Conservation (phyloP, 2,329 filamentous ascomycete genomes). For the Amauroascus niger region DNA sequence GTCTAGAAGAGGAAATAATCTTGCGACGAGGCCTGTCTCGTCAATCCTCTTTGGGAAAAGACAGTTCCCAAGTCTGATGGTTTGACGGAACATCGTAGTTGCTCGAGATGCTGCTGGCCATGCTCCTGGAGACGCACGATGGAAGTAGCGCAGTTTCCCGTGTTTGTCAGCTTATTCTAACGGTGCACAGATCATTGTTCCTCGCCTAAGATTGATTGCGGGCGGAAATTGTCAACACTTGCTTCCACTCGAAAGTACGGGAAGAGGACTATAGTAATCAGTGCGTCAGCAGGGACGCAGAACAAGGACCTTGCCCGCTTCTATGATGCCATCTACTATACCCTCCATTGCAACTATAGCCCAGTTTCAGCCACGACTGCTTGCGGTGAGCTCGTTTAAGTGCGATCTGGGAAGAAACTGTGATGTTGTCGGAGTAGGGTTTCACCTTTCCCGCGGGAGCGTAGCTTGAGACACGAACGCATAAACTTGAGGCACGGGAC, state of each 20-base stretch:
- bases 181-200: not conserved
- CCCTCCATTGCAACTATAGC: not conserved
- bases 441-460: not conserved
- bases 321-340: not conserved
- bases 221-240: not conserved
- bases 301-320: not conserved
- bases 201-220: not conserved
- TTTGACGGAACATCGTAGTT: not conserved
- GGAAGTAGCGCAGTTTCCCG: not conserved
- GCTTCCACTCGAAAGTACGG: not conserved
- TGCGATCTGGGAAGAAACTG: constrained; percentile 2
- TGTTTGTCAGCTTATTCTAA: not conserved
- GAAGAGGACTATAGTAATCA: not conserved
- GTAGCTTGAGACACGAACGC: constrained; percentile 7
- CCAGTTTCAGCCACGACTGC: constrained; percentile 7
- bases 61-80: not conserved
- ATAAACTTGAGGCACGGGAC: constrained; percentile 6
- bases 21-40: constrained; percentile 3
- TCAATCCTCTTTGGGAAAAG: constrained; percentile 2
- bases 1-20: constrained; percentile 5
- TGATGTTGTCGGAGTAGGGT: constrained; percentile 11
- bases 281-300: not conserved
- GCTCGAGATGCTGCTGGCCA: not conserved
- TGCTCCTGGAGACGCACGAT: not conserved
- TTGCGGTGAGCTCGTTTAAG: not conserved